Percentiles rank a stretch among this genome's conserved stretches.
phyloP scores from a whole-genome alignment of 1,284 basidiomycete species.

The Rhodotorula sp. region DNA sequence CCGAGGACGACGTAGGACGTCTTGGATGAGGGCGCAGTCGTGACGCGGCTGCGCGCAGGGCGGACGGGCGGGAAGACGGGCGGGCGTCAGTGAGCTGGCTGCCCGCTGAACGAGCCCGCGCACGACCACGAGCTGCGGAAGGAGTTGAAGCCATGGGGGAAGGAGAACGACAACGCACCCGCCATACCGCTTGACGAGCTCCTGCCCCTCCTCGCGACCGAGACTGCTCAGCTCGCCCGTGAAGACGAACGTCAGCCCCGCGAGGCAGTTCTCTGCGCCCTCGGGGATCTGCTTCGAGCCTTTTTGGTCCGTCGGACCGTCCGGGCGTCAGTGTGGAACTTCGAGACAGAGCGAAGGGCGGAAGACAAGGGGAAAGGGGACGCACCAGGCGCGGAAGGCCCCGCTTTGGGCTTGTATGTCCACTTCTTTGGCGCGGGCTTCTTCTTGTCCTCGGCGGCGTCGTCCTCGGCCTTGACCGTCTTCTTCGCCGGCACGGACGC shows the following conservation, averaged over 20 bases:
- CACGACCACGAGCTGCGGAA: neutral
- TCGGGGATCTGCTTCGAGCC: slow-evolving; percentile 81
- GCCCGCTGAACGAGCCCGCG: no score
- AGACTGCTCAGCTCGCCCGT: slow-evolving; percentile 88
- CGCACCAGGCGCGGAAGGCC: slow-evolving; percentile 28
- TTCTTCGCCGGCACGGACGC: slow-evolving; percentile 19
- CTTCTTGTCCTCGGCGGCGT: slow-evolving; percentile 45
- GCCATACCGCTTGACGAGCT: slow-evolving; percentile 89
- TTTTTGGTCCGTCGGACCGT: no score
- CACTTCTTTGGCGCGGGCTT: slow-evolving; percentile 53
- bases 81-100: neutral
- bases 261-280: slow-evolving; percentile 73
- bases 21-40: slow-evolving; percentile 81
- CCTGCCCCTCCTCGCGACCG: slow-evolving; percentile 81
- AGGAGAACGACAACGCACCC: slow-evolving; percentile 61
- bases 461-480: slow-evolving; percentile 28
- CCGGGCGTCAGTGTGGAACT: slow-evolving; percentile 58
- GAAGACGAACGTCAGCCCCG: slow-evolving; percentile 90
- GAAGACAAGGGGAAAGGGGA: neutral
- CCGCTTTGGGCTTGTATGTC: slow-evolving; percentile 41
- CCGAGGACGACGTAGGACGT: slow-evolving; percentile 91
- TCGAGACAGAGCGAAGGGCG: slow-evolving; percentile 53
- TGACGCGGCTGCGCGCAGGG: slow-evolving; percentile 64
- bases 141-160: neutral
- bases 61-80: neutral